Conservation (phyloP, 2,329 filamentous ascomycete genomes). For the Calonectria hongkongensis region DNA sequence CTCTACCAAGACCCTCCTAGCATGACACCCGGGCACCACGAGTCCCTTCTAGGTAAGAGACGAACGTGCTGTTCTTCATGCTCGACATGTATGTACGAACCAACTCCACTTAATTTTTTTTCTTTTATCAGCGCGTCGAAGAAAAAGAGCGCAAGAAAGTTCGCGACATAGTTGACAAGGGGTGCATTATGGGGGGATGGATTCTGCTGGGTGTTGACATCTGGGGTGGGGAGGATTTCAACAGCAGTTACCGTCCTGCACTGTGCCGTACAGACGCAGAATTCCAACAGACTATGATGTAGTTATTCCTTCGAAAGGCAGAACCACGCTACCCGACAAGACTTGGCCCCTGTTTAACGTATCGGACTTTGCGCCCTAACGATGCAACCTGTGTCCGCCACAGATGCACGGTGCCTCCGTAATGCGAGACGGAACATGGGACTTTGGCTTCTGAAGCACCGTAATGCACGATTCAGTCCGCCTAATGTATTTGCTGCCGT, state of each 20-base stretch:
- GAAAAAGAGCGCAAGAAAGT: constrained; percentile 20
- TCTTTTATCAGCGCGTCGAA: constrained; percentile 5
- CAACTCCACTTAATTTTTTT: constrained; percentile 11
- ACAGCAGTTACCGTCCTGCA: constrained; percentile 15
- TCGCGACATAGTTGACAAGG: constrained; percentile 18
- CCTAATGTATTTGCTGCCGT: constrained; percentile 12
- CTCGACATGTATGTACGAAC: constrained; percentile 21
- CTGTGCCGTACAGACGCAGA: constrained; percentile 24
- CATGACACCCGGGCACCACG: constrained; percentile 25
- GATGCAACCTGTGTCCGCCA: constrained; percentile 33
- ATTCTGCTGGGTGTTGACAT: constrained; percentile 29
- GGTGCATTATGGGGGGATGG: background rate
- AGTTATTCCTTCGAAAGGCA: constrained; percentile 9
- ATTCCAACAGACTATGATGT: constrained; percentile 29
- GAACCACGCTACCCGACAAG: constrained; percentile 16
- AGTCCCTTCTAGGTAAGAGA: constrained; percentile 22
- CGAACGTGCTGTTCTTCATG: constrained; percentile 21
- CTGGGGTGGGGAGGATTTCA: constrained; percentile 14
- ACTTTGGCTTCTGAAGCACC: constrained; percentile 24
- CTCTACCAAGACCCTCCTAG: constrained; percentile 17
- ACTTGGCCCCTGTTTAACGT: constrained; percentile 34
- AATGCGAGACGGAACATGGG: constrained; percentile 28
- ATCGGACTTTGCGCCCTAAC: constrained; percentile 22
- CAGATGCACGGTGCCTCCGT: constrained; percentile 37
- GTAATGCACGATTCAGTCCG: constrained; percentile 17